phyloP scores from a whole-genome alignment of 768 basidiomycete genomes.

The Suillus occidentalis region DNA sequence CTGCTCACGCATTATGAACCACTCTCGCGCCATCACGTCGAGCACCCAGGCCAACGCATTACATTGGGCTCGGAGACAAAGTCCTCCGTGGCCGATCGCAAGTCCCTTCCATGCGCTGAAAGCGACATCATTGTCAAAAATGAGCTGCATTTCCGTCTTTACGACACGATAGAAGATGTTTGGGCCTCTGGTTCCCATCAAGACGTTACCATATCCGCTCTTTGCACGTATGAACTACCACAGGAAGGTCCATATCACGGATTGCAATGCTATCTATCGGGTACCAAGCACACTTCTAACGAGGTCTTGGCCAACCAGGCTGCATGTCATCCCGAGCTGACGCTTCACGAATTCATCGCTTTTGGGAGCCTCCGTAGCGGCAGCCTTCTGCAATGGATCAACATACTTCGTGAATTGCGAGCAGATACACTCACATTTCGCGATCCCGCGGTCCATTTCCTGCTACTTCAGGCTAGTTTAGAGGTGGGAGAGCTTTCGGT shows the following conservation, averaged over 20 bases:
- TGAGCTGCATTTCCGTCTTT: slow-evolving; percentile 27
- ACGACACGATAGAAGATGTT: slow-evolving; percentile 17
- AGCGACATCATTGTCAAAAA: slow-evolving; percentile 28
- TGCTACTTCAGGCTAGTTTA: slow-evolving; percentile 41
- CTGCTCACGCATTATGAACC: slow-evolving; percentile 5
- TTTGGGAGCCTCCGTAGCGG: slow-evolving; percentile 45
- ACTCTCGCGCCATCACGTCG: background rate
- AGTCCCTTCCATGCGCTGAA: slow-evolving; percentile 17
- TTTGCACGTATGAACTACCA: slow-evolving; percentile 32
- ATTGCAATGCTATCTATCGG: slow-evolving; percentile 36
- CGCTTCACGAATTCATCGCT: slow-evolving; percentile 41
- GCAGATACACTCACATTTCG: slow-evolving; percentile 36
- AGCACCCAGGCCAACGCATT: slow-evolving; percentile 27
- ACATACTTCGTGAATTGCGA: slow-evolving; percentile 43
- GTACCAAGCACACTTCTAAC: slow-evolving; percentile 42
- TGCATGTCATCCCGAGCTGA: slow-evolving; percentile 37
- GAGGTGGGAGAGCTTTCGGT: slow-evolving; percentile 34
- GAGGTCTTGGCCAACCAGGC: slow-evolving; percentile 41
- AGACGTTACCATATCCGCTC: slow-evolving; percentile 9
- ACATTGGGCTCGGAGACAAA: slow-evolving; percentile 38
- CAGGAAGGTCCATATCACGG: slow-evolving; percentile 31
- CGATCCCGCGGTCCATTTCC: slow-evolving; percentile 37
- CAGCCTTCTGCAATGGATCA: slow-evolving; percentile 44
- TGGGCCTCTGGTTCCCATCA: slow-evolving; percentile 19
- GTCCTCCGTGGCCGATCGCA: slow-evolving; percentile 29